These are phyloP conservation scores for Epichloe amarillans DNA, from an alignment of 2,329 filamentous ascomycete genomes.

Conservation along the genomic window DNA sequence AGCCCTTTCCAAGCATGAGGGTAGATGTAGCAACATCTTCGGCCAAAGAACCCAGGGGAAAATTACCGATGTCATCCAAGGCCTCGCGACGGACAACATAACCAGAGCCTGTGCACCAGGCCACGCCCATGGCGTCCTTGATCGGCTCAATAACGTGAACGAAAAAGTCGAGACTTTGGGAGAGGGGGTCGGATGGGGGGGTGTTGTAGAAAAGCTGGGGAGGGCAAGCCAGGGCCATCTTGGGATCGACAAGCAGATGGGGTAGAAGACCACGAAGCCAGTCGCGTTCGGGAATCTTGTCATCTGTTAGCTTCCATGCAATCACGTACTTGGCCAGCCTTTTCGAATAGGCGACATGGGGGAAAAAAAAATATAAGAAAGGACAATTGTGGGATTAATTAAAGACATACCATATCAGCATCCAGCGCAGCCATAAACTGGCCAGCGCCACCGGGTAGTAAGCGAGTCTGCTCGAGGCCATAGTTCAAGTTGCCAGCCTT, in stretches of 20 bases:
- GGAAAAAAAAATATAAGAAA: background rate
- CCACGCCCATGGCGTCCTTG: conserved; percentile 38
- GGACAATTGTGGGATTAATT: background rate
- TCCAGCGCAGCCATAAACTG: conserved; percentile 51
- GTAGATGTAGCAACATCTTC: conserved; percentile 49
- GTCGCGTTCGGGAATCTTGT: conserved; percentile 43
- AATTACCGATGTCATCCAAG: conserved; percentile 47
- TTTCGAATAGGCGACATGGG: background rate
- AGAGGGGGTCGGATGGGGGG: conserved; percentile 42
- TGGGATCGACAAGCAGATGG: conserved; percentile 42
- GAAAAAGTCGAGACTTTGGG: conserved; percentile 45
- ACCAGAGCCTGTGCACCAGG: conserved; percentile 54
- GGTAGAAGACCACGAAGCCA: conserved; percentile 46
- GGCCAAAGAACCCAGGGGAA: conserved; percentile 43
- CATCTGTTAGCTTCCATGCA: background rate
- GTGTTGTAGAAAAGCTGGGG: conserved; percentile 52
- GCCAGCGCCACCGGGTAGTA: conserved; percentile 40
- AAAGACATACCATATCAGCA: conserved; percentile 43
- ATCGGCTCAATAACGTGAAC: conserved; percentile 39
- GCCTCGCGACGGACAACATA: conserved; percentile 46
- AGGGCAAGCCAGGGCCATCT: conserved; percentile 45
- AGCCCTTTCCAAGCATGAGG: conserved; percentile 44
- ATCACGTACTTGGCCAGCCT: background rate
- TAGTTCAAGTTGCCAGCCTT: conserved; percentile 54
- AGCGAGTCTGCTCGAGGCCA: conserved; percentile 35